Base-by-base conservation (phyloP, 2,329 filamentous ascomycete genomes). In the Calonectria crousiana region DNA sequence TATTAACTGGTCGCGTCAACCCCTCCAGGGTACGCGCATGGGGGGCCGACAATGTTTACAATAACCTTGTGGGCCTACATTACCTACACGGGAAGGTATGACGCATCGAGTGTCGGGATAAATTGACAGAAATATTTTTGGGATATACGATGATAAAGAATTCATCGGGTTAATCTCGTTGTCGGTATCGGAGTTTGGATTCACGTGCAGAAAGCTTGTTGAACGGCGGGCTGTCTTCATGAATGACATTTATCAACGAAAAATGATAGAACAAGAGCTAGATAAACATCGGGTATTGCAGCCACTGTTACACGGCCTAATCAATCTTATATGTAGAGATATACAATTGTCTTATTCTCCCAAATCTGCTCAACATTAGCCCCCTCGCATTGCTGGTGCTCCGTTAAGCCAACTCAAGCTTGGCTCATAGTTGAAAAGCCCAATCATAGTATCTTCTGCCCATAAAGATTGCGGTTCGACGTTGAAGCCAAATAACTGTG, bases 401-500 rank as follows among this genome's bases (percentile, higher is more conserved):
- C 68, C 47, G 41, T 65, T 64, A 11, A 65, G 68, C 68, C 68
- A 70, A 52, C 68, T 64, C 16, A 65, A 51, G 8, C 58, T 70
- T n/a, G 68, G 68, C 56, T 70, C 68, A 28, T 70, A 70, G 32
- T 70, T 70, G 34, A 70, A 70, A 60, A 70, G 28, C 2, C 68
- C 68, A n/a, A 70, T 65, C 58, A 70, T 70, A 11, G 68, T 70
- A 6, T 65, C 58, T 2, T 70, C 68, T 16, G 68, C 34, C 58
- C 68, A 70, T 18, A 70, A 30, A 26, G 68, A 53, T 34, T 58
- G 62, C 23, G 32, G 41, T 14, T 64, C 44, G 3, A 47, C 47
- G 11, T n/a, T 32, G 49, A 70, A 70, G 16, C 38, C 58, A 16
- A 47, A 26, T 14, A 64, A 18, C 3, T 20, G 16, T 8, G 56